Evolutionary conservation across 225 moss, liverwort and hornwort species (phyloP).

Genomic region (Polytrichum formosum): DNA sequence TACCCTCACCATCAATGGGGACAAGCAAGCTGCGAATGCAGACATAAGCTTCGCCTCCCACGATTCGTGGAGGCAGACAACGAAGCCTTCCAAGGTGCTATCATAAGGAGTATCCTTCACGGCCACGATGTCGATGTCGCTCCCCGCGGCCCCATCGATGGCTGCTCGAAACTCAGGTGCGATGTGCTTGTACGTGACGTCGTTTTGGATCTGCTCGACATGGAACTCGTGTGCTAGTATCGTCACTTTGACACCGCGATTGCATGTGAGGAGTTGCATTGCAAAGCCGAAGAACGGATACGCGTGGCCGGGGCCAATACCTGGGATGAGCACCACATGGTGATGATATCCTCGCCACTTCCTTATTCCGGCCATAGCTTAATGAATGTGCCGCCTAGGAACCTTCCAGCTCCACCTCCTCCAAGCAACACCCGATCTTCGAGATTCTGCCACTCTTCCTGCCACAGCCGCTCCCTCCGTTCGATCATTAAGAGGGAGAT

Average conservation of each 20-base stretch:
- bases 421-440: too few relatives aligned
- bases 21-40: neutral
- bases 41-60: constrained; percentile 7
- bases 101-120: constrained; percentile 20
- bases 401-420: too few relatives aligned
- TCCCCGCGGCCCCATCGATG: neutral
- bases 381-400: too few relatives aligned
- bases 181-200: constrained; percentile 2
- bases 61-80: neutral
- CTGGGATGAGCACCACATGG: constrained; percentile 22
- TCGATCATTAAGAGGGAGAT: too few relatives aligned
- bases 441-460: too few relatives aligned
- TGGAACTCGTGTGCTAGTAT: constrained; percentile 14
- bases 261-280: neutral
- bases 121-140: constrained; percentile 20
- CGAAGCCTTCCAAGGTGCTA: neutral
- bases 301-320: constrained; percentile 2
- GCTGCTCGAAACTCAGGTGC: too few relatives aligned
- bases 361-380: too few relatives aligned
- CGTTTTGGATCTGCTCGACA: constrained; percentile 8
- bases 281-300: constrained; percentile 14
- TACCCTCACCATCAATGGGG: accelerated
- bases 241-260: constrained; percentile 15
- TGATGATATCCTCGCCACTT: too few relatives aligned
- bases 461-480: too few relatives aligned